Conservation (phyloP, 352 stramenopile genomes). For the Phytopythium cucurbitacearum region DNA sequence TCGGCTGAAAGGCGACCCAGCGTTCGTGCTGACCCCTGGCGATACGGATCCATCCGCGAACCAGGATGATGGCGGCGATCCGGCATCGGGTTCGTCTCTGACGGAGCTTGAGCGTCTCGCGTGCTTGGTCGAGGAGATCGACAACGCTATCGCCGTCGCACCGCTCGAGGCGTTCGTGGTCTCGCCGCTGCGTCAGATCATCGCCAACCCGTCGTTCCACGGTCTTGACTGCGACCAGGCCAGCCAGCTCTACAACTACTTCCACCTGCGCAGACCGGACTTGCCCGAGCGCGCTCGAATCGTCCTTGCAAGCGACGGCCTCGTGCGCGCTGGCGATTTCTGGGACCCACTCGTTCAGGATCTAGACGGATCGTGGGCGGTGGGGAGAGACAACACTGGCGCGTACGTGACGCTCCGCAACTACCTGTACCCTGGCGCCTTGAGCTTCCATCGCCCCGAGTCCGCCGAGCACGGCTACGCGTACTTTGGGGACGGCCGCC, state of each 20-base stretch:
- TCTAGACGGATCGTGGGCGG: conserved; percentile 54
- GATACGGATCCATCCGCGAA: conserved; percentile 3
- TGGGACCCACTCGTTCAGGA: conserved; percentile 65
- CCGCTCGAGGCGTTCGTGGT: conserved; percentile 67
- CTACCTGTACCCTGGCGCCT: conserved; percentile 54
- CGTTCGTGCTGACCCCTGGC: conserved; percentile 23
- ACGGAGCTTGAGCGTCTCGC: conserved; percentile 73
- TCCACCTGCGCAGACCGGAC: conserved; percentile 68
- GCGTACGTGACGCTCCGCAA: conserved; percentile 57
- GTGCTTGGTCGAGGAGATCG: conserved; percentile 63
- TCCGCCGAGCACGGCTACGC: conserved; percentile 49
- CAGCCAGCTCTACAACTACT: conserved; percentile 67
- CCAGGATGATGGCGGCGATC: conserved; percentile 5
- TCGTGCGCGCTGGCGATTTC: conserved; percentile 67
- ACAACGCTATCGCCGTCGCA: conserved; percentile 49
- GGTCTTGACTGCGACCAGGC: conserved; percentile 63
- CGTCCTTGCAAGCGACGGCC: conserved; percentile 35
- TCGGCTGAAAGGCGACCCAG: conserved; percentile 62
- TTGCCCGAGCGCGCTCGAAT: conserved; percentile 51
- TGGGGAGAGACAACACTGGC: conserved; percentile 65
- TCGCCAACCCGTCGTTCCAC: conserved; percentile 63
- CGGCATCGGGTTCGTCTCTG: conserved; percentile 18
- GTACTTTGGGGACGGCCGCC: conserved; percentile 76
- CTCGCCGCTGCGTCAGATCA: conserved; percentile 61
- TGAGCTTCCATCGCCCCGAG: conserved; percentile 62